phyloP scores from a whole-genome alignment of 2,329 filamentous ascomycete species.

The Microthyrium microscopicum region DNA sequence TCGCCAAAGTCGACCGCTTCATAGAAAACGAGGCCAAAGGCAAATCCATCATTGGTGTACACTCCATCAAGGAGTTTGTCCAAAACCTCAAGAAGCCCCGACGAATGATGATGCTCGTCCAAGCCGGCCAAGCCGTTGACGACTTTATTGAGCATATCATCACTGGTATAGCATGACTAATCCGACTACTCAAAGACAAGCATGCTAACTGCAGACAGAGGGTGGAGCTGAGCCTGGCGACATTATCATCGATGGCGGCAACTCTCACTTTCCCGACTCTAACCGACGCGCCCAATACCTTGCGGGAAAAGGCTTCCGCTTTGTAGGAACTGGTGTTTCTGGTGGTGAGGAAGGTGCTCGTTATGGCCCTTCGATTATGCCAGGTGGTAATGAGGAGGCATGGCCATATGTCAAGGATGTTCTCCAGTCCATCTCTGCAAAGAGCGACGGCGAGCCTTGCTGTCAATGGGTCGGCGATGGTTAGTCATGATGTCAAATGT shows the following conservation, averaged over 20 bases:
- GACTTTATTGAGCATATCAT: conserved; percentile 96
- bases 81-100: conserved; percentile 94
- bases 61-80: conserved; percentile 87
- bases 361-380: conserved; percentile 95
- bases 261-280: conserved; percentile 98
- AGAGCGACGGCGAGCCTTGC: conserved; percentile 93
- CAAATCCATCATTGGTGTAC: conserved; percentile 88
- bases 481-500: no score
- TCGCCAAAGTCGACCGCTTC: conserved; percentile 35
- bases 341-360: conserved; percentile 98
- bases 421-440: conserved; percentile 94
- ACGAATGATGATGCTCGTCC: conserved; percentile 95
- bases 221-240: conserved; percentile 71
- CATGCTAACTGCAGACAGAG: conserved; percentile 9
- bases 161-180: conserved; percentile 21
- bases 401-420: conserved; percentile 99
- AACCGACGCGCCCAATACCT: conserved; percentile 94
- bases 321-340: conserved; percentile 93
- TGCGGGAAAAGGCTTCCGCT: conserved; percentile 70
- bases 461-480: conserved; percentile 98
- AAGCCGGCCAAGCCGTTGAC: conserved; percentile 94
- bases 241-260: conserved; percentile 98
- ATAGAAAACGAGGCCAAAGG: conserved; percentile 36
- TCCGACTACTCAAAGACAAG: not conserved
- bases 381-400: conserved; percentile 93